Evolutionary conservation across 306 rosid species (phyloP), one percentile per base, ranked within the genome.

Genomic region (Canavalia gladiata): DNA sequence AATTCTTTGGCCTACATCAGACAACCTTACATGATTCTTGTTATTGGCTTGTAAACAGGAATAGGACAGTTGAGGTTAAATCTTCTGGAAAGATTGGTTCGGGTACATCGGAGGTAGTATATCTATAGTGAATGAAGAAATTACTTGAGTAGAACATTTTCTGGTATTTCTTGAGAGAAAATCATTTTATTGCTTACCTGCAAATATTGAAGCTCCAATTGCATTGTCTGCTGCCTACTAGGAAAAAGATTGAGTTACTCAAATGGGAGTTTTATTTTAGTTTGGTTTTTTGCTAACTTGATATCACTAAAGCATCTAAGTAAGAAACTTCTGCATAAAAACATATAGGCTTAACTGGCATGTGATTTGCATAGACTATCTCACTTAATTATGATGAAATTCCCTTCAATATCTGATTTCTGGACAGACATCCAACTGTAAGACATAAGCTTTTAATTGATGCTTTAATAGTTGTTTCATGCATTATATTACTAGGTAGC

Each of bases 61-160:
- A 89, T 65, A 90, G 89, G 92, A 89, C 74, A 6, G 13, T 85
- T 58, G 94, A 89, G 74, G 86, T 95, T 71, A 88, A 84, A 82
- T 72, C 99, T 84, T 81, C 99, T 25, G 96, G 99, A 81, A 95
- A 89, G 92, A 94, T 93, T 57, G 86, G 82, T 89, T 80, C 89
- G 45, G 98, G 98, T 68, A 90, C 89, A 81, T 85, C 93, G 25
- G 96, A 95, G 99, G 99, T 95, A 90, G 55, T 85, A 8, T 75
- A 43, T 64, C 63, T 33, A 9, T 43, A 29, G 35, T 39, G 34
- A 57, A 76, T 56, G 41, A 84, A 77, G 42, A 29, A 25, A 73
- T 74, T 43, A 46, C 82, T 41, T 18, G 28, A 25, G 10, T 60
- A 69, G 12, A 64, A 55, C 30, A 2, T 63, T 55, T 54, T 47